These are phyloP conservation scores for Punica granatum DNA, from an alignment of 345 rosid genomes.

Conservation along the genomic window DNA sequence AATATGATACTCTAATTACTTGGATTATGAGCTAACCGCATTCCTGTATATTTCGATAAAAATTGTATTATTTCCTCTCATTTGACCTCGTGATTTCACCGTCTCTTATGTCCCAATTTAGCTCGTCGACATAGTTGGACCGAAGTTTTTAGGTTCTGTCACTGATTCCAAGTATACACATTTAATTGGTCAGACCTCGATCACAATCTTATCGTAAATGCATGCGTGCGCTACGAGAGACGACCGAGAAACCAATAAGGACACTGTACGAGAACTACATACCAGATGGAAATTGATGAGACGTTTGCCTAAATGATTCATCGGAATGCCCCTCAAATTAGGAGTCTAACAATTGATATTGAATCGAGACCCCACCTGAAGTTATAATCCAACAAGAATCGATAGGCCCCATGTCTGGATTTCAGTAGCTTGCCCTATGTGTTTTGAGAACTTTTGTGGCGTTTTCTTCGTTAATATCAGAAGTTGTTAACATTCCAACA, in stretches of 20 bases:
- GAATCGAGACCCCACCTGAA: not conserved
- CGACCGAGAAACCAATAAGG: not conserved
- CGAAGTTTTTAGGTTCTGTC: no score
- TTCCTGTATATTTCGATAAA: no score
- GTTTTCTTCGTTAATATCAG: not conserved
- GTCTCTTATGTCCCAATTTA: no score
- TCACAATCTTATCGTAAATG: not conserved
- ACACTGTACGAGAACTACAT: not conserved
- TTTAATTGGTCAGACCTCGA: no score
- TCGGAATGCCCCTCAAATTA: not conserved
- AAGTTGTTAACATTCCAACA: not conserved
- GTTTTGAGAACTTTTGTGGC: not conserved
- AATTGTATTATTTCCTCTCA: no score
- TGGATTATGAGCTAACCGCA: no score
- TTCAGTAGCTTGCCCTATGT: not conserved
- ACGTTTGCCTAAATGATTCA: not conserved
- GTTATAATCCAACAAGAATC: not conserved
- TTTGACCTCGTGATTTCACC: no score
- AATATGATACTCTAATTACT: no score
- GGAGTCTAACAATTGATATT: not conserved
- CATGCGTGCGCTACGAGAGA: not conserved
- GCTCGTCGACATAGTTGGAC: no score
- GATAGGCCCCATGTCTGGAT: not conserved
- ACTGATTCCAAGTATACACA: no score
- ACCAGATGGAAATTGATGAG: constrained; percentile 4